These are phyloP conservation scores for Oryza punctata DNA, from an alignment of 176 grass and related monocot genomes.

Conservation along the genomic window DNA sequence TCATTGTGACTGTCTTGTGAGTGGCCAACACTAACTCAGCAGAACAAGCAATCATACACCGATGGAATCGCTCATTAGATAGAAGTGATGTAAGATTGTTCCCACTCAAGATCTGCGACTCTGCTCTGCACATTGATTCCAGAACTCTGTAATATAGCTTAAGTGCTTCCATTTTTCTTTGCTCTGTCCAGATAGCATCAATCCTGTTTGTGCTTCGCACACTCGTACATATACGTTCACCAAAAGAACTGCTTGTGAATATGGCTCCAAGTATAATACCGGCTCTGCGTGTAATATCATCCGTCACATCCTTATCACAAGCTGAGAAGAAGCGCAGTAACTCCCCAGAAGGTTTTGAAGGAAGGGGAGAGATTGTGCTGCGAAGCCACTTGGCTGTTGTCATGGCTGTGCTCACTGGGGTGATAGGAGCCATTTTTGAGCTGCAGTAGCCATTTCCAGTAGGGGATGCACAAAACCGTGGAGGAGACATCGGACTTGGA, in stretches of 20 bases:
- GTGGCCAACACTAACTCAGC: conserved; percentile 94
- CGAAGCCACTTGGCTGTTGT: conserved; percentile 98
- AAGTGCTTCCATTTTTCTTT: conserved; percentile 92
- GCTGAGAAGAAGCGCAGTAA: conserved; percentile 76
- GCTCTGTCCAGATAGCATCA: conserved; percentile 95
- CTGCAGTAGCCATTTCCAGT: conserved; percentile 37
- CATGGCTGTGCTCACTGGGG: conserved; percentile 93
- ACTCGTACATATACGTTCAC: conserved; percentile 53
- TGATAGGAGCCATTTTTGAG: conserved; percentile 76
- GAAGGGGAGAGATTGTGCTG: conserved; percentile 77
- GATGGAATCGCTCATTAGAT: conserved; percentile 87
- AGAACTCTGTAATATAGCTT: conserved; percentile 93
- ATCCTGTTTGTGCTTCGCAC: conserved; percentile 59
- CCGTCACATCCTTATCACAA: conserved; percentile 72
- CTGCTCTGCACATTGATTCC: conserved; percentile 87
- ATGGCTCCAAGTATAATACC: conserved; percentile 88
- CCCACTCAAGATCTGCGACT: conserved; percentile 73
- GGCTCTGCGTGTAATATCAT: conserved; percentile 66
- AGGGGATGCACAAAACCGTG: conserved; percentile 66
- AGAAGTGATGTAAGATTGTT: conserved; percentile 83
- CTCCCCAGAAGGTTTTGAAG: conserved; percentile 67
- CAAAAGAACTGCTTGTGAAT: conserved; percentile 74
- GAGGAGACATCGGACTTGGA: conserved; percentile 77
- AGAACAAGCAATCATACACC: conserved; percentile 97
- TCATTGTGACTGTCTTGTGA: conserved; percentile 95